These are phyloP conservation scores for Sugiyamaella grinbergsii DNA, from an alignment of 1,139 yeast genomes.

Conservation along the genomic window DNA sequence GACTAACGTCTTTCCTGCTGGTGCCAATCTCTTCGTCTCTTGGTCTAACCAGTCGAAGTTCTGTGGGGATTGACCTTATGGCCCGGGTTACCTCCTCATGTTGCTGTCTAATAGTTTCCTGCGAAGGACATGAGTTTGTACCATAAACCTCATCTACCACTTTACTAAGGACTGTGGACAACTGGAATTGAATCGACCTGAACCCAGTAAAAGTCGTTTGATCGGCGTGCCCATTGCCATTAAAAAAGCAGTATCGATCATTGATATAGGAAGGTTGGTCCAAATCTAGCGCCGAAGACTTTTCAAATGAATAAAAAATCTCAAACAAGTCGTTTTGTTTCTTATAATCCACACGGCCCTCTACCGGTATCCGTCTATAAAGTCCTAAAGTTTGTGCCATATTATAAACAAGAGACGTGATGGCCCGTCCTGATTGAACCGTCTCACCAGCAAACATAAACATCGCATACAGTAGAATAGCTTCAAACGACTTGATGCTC, in stretches of 20 bases:
- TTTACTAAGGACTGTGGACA: conserved; percentile 13
- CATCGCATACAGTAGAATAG: conserved; percentile 18
- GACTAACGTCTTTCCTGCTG: neutral
- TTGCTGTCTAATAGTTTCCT: conserved; percentile 2
- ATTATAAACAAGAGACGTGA: conserved; percentile 14
- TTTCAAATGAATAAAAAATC: conserved; percentile 20
- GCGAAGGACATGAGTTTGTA: conserved; percentile 7
- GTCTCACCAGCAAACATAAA: conserved; percentile 24
- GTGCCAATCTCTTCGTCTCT: neutral
- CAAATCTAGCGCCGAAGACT: conserved; percentile 19
- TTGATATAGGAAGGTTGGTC: conserved; percentile 22
- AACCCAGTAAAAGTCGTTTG: neutral
- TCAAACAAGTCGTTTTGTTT: conserved; percentile 4
- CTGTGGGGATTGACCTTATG: conserved; percentile 15
- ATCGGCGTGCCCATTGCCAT: conserved; percentile 5
- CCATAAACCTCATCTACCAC: conserved; percentile 16
- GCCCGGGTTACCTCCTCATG: conserved; percentile 13
- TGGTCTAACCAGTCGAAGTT: neutral
- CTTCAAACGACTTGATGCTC: conserved; percentile 16
- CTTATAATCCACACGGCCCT: neutral
- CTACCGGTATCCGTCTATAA: conserved; percentile 6
- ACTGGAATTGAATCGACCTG: conserved; percentile 9
- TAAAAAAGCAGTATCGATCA: conserved; percentile 17
- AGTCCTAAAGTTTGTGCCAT: conserved; percentile 21
- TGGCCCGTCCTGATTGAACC: conserved; percentile 17